Base-by-base conservation (phyloP, 257 asterid genomes). In the Cinchona pubescens region DNA sequence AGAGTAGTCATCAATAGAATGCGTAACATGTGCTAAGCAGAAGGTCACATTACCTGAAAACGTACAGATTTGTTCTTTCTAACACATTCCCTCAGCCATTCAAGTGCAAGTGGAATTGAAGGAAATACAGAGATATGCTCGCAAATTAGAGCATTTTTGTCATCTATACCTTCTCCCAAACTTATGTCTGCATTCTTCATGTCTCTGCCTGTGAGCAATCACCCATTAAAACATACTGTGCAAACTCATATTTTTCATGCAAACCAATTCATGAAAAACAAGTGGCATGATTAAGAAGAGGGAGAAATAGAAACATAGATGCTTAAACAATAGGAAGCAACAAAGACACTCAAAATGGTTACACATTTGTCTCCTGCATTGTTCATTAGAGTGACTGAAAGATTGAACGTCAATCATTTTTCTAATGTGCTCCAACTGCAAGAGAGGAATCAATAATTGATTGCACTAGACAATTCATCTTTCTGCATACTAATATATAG, bases 51-150 rank as follows among this genome's bases (percentile, higher is more conserved):
- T 86, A 92, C 97, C 99, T 92, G 99, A 79, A 82, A 85, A 67
- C 86, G 92, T 79, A 82, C 85, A 43, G 98, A 88, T 78, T 83
- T 91, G 65, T 88, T 87, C 76, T 83, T 90, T 43, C 88, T 78
- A 53, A 73, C 83, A 40, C 78, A 83, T 71, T 92, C 97, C 80
- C 99, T 85, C 59, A 95, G 93, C 98, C 98, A 95, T 67, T 88
- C 86, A 67, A 95, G 88, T 75, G 99, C 99, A 60, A 82, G 72
- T 29, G 98, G 97, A 78, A 95, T 89, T 74, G 97, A 91, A 67
- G 97, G 83, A 75, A 92, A 91, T 74, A 95, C 93, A 15, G 87
- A 81, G 87, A 93, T 95, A 79, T 74, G 85, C 80, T 88, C 96
- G 71, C 87, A 85, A 79, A 38, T 77, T 64, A 35, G 82, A 72